Evolutionary conservation across 1,284 basidiomycete genomes (phyloP), one percentile per base, ranked within the genome.

Genomic region (Sporisorium iseilematis-ciliati): DNA sequence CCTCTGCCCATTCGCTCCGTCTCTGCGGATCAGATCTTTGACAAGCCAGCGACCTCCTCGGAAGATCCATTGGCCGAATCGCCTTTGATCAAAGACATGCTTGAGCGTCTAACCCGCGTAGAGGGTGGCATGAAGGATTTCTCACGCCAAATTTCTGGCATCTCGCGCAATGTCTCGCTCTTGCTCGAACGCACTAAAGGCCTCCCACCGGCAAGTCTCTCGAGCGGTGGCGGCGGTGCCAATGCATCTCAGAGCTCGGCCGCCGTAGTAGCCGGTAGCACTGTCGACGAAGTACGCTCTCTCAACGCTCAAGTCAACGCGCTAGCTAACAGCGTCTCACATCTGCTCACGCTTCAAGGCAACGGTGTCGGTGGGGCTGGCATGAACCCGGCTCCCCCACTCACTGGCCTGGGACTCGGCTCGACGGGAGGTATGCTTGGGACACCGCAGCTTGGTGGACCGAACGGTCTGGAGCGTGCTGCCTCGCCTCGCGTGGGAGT

Each of bases 151-250:
- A 87, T 94, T 41, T 87, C 87, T 7, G 91, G 92, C 79, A 88
- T 94, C 50, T 89, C 91, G 68, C 89, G 89, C 80, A 93, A 93
- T 86, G 89, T 94, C 58, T 90, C 91, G 81, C 81, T 93, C 14
- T 88, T 94, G 57, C 87, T 93, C 42, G 92, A 93, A 67, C 89
- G 91, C 41, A 81, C 77, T 50, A 68, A 70, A 51, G 60, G 45
- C 25, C 59, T 75, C 4, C 63, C 68, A 7, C 68, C 62, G 1
- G 35, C 57, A 8, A 73, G 66, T 49, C 74, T 76, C 20, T 66
- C 63, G 23, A 61, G 50, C 26, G 67, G 57, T 25, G 67, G 57
- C 40, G 67, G 60, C 42, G 54, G 65, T 26, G 61, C 53, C 26
- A 43, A 50, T n/a, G 40, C 63, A 14, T 33, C 59, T 5, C 46